Evolutionary conservation across 768 basidiomycete species (phyloP), one percentile per base, ranked within the genome.

Genomic region (Pholiota conissans): DNA sequence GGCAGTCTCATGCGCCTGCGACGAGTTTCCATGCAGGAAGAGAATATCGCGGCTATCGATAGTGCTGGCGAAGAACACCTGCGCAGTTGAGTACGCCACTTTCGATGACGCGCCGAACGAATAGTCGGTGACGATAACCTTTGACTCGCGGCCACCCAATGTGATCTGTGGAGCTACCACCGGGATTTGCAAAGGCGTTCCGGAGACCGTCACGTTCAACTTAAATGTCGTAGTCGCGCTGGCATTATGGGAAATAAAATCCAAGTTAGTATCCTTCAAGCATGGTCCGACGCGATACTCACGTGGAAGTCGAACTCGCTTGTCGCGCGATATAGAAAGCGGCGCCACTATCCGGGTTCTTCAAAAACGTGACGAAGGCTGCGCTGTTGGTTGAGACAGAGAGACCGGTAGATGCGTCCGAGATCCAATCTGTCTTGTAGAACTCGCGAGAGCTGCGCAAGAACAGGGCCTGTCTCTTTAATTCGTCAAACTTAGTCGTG

Each of bases 401-500:
- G 5, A 79, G 67, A 2, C 84, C 84, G 11, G 75, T 81, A 22
- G 77, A 80, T 22, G 83, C 78, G 63, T 90, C 81, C 3, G 84
- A 86, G 20, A 91, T 74, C 79, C 85, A 83, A 60, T 91, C 80
- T 0, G 91, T 94, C 73, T 92, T 89, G 71, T 85, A 83, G 67
- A 93, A 90, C 47, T 89, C 87, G 0, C 83, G 86, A 0, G 89
- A 87, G 61, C 87, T 89, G 26, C 92, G 85, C 18, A 93, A 71
- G 78, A 94, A 94, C 16, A 92, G 68, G 16, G 82, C 86, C 65
- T 93, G 84, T 18, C 85, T 79, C 68, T 93, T 94, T 49, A 94
- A 75, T 64, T 94, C 92, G 55, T 84, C 78, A 69, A 80, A 90
- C 69, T 94, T 94, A 5, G 78, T 68, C 0, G 83, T 84, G 39